A percentile compares a stretch with the other conserved stretches of the same genome.
phyloP scores from a whole-genome alignment of 208 protist genomes.

The Acanthamoeba lenticulata region DNA sequence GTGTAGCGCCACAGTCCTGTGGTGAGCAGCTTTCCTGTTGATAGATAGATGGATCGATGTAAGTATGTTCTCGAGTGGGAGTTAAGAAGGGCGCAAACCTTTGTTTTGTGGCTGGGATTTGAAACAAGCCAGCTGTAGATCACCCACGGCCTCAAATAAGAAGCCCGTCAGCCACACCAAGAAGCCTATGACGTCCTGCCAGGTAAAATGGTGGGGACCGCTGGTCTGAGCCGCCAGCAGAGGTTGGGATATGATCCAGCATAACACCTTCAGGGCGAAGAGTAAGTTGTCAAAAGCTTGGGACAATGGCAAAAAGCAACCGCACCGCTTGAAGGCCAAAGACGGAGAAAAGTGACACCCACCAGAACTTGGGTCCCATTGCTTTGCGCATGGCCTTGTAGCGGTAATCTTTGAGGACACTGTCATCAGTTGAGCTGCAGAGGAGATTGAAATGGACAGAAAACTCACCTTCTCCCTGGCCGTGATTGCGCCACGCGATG shows the following conservation, averaged over 20 bases:
- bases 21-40: slow-evolving; percentile 55
- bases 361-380: slow-evolving; percentile 52
- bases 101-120: slow-evolving; percentile 56
- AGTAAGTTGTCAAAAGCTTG: not conserved
- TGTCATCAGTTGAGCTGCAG: not conserved
- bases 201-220: not conserved
- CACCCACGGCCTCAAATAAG: slow-evolving; percentile 53
- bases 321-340: slow-evolving; percentile 56
- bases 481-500: slow-evolving; percentile 60
- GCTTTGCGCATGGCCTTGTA: slow-evolving; percentile 61
- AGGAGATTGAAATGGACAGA: not conserved
- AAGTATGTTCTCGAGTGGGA: too few relatives aligned
- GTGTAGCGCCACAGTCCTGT: slow-evolving; percentile 65
- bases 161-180: slow-evolving; percentile 46
- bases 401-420: slow-evolving; percentile 16
- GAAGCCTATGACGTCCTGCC: not conserved
- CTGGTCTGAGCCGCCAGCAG: slow-evolving; percentile 4
- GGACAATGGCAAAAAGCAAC: not conserved
- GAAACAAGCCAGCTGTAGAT: slow-evolving; percentile 60
- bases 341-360: slow-evolving; percentile 20
- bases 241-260: slow-evolving; percentile 58
- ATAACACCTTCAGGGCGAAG: not conserved
- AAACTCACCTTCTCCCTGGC: slow-evolving; percentile 34
- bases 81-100: too few relatives aligned
- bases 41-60: not conserved